Evolutionary conservation across 1,139 yeast genomes (phyloP), one percentile per base, ranked within the genome.

Genomic region (Pichia sp.): DNA sequence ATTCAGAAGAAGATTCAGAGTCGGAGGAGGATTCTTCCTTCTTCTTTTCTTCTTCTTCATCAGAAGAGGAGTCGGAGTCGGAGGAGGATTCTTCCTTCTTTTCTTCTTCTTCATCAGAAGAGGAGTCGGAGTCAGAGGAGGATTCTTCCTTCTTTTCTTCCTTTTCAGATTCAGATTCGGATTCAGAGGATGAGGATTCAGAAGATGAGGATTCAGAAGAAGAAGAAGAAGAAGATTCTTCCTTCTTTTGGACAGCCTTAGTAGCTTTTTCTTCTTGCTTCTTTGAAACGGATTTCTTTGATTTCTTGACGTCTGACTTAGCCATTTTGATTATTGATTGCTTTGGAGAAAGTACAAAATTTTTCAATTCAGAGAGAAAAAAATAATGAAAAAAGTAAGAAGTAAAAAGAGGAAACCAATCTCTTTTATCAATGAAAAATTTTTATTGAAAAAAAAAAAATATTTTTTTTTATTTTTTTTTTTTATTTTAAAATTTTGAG

Each of bases 1-100:
- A 57, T 38, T 62, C 36, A 6, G 39, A 36, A 9, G 50, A 6
- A 37, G 29, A 40, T 27, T 43, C 45, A 36, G 57, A 46, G 41
- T 49, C 62, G 33, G 16, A 31, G 52, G 51, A 36, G 6, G 39
- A 35, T 26, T 36, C 38, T 4, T 26, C 48, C 36, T 49, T 44
- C 39, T 49, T 40, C 28, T 49, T 55, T 37, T 61, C 63, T 41
- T 56, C 60, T 42, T 62, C 58, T 37, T 60, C 53, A 39, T 57
- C 64, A 39, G 56, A 49, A 29, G 49, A 46, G 23, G 59, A 51
- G 26, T 56, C 64, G 39, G 63, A 63, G 37, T 52, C 59, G n/a
- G 62, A 55, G 31, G 61, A 55, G 43, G 69, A 61, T 37, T 58
- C 58, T 44, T 54, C 49, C 59, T 56, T 55, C 43, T 52, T 54